phyloP scores from a whole-genome alignment of 2,329 filamentous ascomycete genomes.

The Didymella lethalis region DNA sequence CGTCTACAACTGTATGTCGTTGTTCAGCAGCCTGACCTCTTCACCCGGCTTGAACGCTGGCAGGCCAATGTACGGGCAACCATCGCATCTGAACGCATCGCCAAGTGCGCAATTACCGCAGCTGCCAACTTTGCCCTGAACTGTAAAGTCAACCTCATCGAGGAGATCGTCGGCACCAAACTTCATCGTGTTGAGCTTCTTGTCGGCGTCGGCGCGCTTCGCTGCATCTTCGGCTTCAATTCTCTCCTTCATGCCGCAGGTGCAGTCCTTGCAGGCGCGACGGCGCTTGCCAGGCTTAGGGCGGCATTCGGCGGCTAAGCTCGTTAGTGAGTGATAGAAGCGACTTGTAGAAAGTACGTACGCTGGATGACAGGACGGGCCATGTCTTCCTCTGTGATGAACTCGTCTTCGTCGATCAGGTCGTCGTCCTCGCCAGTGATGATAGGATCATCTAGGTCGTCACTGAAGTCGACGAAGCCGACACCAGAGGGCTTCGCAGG shows the following conservation, averaged over 20 bases:
- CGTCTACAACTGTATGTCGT: conserved; percentile 77
- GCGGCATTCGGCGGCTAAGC: conserved; percentile 79
- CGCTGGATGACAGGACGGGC: conserved; percentile 79
- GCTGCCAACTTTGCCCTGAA: conserved; percentile 94
- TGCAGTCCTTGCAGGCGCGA: conserved; percentile 97
- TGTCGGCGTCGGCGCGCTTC: conserved; percentile 71
- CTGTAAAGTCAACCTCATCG: conserved; percentile 92
- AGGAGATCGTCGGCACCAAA: conserved; percentile 76
- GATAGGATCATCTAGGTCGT: conserved; percentile 65
- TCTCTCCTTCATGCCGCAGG: conserved; percentile 86
- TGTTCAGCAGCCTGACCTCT: conserved; percentile 87
- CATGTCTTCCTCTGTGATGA: conserved; percentile 86
- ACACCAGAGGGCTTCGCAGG: conserved; percentile 44
- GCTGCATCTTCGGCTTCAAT: conserved; percentile 84
- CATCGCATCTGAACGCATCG: conserved; percentile 74
- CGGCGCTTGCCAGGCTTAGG: conserved; percentile 88
- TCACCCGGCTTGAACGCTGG: conserved; percentile 97
- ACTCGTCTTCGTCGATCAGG: conserved; percentile 86
- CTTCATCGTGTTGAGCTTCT: conserved; percentile 70
- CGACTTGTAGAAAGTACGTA: conserved; percentile 59
- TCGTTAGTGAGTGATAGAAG: conserved; percentile 18
- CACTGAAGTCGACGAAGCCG: conserved; percentile 67
- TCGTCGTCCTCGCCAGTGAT: conserved; percentile 75
- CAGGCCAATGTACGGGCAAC: conserved; percentile 86
- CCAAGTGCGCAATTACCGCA: conserved; percentile 94